phyloP scores from a whole-genome alignment of 176 grass and related monocot genomes.

The Musa troglodytarum region DNA sequence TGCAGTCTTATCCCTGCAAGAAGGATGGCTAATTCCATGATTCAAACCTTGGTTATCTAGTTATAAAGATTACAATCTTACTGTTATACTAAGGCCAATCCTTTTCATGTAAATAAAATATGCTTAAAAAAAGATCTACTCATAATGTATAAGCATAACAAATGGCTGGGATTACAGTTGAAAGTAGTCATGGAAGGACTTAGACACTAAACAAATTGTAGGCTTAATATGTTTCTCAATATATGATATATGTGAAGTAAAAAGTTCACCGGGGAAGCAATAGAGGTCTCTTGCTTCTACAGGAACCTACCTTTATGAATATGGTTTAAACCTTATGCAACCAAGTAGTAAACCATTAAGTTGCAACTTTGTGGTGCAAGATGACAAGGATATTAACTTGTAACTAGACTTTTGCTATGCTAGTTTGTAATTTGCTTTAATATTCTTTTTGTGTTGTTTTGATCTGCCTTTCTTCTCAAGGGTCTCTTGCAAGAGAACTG shows the following conservation, averaged over 20 bases:
- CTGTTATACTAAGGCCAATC: background rate
- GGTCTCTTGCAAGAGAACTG: background rate
- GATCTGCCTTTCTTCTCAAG: background rate
- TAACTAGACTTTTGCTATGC: background rate
- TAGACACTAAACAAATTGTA: background rate
- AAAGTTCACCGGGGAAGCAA: background rate
- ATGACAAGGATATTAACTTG: background rate
- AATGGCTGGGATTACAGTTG: background rate
- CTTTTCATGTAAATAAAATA: background rate
- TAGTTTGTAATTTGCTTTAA: background rate
- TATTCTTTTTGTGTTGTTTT: background rate
- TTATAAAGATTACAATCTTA: too few relatives aligned
- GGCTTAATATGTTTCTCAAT: background rate
- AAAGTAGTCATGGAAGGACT: background rate
- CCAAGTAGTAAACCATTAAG: background rate
- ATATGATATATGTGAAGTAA: background rate
- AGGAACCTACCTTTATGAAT: background rate
- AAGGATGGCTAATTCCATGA: too few relatives aligned
- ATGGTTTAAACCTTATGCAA: background rate
- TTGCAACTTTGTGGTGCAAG: background rate
- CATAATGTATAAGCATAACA: background rate
- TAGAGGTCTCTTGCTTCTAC: background rate
- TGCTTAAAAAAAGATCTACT: background rate
- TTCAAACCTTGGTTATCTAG: too few relatives aligned
- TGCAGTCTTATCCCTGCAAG: too few relatives aligned